A percentile compares a stretch with the other conserved stretches of the same genome.
Conservation (phyloP, 768 basidiomycete genomes). For the Collybiopsis luxurians region DNA sequence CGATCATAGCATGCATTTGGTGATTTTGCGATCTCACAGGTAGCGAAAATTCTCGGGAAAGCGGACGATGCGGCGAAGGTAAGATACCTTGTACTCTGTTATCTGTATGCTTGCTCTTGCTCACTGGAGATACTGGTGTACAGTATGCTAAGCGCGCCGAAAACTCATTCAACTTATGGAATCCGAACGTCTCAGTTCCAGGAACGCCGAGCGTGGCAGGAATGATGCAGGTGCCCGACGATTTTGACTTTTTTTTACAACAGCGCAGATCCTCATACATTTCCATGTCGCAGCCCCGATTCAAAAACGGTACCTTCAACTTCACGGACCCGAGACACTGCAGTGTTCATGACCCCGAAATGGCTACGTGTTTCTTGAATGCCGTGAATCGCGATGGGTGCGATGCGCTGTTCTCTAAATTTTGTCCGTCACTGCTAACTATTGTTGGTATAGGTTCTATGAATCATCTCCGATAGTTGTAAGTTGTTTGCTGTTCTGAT, state of each 20-base stretch:
- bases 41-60: slow-evolving; percentile 52
- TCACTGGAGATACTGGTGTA: not conserved
- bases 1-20: slow-evolving; percentile 52
- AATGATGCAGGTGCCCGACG: slow-evolving; percentile 51
- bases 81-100: not conserved
- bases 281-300: slow-evolving; percentile 43
- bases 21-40: slow-evolving; percentile 65
- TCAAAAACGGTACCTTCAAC: slow-evolving; percentile 56
- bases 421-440: too few relatives aligned
- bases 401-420: too few relatives aligned
- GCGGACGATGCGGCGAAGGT: slow-evolving; percentile 51
- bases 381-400: slow-evolving; percentile 54
- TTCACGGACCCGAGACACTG: slow-evolving; percentile 68
- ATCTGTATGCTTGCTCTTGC: not conserved
- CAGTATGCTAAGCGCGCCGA: slow-evolving; percentile 54
- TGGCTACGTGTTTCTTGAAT: slow-evolving; percentile 60
- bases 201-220: slow-evolving; percentile 44
- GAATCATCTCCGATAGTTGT: slow-evolving; percentile 64
- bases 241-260: too few relatives aligned
- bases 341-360: slow-evolving; percentile 56
- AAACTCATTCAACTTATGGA: slow-evolving; percentile 64
- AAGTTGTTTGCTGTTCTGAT: slow-evolving; percentile 15
- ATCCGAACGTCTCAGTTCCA: slow-evolving; percentile 51
- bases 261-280: too few relatives aligned
- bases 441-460: too few relatives aligned